Base-by-base conservation (phyloP, 2,329 filamentous ascomycete species). In the Aspergillus caelatus region DNA sequence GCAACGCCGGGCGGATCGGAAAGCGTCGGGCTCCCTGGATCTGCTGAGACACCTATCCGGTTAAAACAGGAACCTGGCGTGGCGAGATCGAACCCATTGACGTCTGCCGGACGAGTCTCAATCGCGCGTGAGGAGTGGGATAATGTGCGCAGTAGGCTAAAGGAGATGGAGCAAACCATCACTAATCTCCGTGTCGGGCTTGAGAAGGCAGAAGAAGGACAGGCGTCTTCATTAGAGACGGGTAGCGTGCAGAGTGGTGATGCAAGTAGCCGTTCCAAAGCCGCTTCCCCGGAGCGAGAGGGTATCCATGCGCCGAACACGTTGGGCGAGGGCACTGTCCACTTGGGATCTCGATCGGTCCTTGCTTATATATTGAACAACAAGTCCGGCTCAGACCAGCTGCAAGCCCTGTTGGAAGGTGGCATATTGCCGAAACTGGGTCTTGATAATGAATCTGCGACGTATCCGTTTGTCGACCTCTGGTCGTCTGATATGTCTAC, bases 391-490 rank as follows among this genome's bases (percentile, higher is more conserved):
- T 78, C 79, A 12, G 77, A 80, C 43, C 79, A 82, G 65, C 74
- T 81, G 4, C 83, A 86, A 66, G 84, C 87, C 56, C 75, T 88
- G 14, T 75, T 88, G 52, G 85, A 87, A 67, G 86, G 86, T 67
- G 86, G 85, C 54, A 86, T 89, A 67, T 75, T 89, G 26, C 86
- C 87, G 0, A 85, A 89, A 60, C 82, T 89, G 62, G 87, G 87
- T 3, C 79, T 89, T 39, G 87, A 89, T 70, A 89, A 89, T 67
- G 86, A 89, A 69, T 86, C 84, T 43, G 86, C 86, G 4, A 89
- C 86, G 10, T 89, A 89, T 70, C 87, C 87, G 8, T 89, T 89
- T 68, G 85, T 89, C 32, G 87, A 89, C 70, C 76, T 89, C 3
- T 89, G 86, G 86, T 87, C 87, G 7, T 85, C 85, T 2, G 85